Evolutionary conservation across 23 red algal species (phyloP).

Genomic region (Gracilaria vermiculophylla): DNA sequence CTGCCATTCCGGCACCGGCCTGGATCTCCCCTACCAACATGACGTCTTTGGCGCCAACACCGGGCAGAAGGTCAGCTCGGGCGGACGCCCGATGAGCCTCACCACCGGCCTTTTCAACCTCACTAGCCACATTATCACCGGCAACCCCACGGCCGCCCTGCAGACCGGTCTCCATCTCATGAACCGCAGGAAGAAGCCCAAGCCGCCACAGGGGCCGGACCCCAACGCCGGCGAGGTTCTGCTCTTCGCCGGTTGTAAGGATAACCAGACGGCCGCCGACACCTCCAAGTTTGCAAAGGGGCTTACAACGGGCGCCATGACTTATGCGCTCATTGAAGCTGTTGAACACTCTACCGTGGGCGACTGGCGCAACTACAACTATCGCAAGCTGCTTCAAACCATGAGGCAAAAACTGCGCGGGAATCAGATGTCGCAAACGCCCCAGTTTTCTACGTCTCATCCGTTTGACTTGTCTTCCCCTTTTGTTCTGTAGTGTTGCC

Average conservation of each 20-base stretch:
- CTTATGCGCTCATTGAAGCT: slow-evolving; percentile 66
- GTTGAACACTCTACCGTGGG: slow-evolving; percentile 73
- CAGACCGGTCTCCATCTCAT: slow-evolving; percentile 36
- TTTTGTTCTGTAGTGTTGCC: slow-evolving; percentile 54
- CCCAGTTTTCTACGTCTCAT: slow-evolving; percentile 66
- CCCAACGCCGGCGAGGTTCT: slow-evolving; percentile 68
- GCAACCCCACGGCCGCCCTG: slow-evolving; percentile 21
- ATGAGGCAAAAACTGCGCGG: slow-evolving; percentile 69
- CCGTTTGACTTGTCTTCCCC: slow-evolving; percentile 54
- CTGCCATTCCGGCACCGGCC: slow-evolving; percentile 70
- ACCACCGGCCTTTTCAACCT: slow-evolving; percentile 21
- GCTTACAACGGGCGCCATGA: slow-evolving; percentile 67
- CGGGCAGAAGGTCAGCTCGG: slow-evolving; percentile 23
- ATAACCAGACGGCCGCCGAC: slow-evolving; percentile 71
- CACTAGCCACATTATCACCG: slow-evolving; percentile 33
- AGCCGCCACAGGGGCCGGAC: slow-evolving; percentile 36
- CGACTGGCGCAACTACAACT: slow-evolving; percentile 79
- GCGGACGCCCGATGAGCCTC: slow-evolving; percentile 12
- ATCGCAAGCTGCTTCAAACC: slow-evolving; percentile 54
- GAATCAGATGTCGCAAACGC: slow-evolving; percentile 45
- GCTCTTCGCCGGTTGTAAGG: slow-evolving; percentile 73
- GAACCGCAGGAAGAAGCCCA: slow-evolving; percentile 57
- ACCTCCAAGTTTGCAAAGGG: slow-evolving; percentile 58
- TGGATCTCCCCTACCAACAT: slow-evolving; percentile 69
- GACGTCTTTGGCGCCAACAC: slow-evolving; percentile 53